Evolutionary conservation across 31 red algal species (phyloP).

Genomic region (Odonthalia washingtoniensis): DNA sequence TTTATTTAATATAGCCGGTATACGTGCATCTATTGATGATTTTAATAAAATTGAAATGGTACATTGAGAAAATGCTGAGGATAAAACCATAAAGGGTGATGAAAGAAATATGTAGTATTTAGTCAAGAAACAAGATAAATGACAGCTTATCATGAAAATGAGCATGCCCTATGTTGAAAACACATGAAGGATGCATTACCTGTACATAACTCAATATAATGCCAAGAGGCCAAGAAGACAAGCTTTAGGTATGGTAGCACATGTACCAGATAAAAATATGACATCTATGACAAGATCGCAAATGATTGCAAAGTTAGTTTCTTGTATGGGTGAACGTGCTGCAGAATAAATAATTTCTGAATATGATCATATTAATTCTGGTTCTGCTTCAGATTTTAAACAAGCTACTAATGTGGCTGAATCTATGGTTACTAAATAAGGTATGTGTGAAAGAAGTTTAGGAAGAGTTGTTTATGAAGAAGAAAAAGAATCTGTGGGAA

Average conservation of each 20-base stretch:
- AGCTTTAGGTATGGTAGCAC: slow-evolving; percentile 92
- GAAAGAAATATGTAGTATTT: slow-evolving; percentile 85
- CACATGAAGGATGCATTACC: slow-evolving; percentile 87
- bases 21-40: slow-evolving; percentile 89
- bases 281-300: slow-evolving; percentile 78
- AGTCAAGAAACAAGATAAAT: slow-evolving; percentile 78
- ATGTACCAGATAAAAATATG: slow-evolving; percentile 92
- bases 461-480: slow-evolving; percentile 89
- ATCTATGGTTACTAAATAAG: slow-evolving; percentile 96
- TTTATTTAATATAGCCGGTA: slow-evolving; percentile 92
- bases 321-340: slow-evolving; percentile 95
- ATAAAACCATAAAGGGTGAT: slow-evolving; percentile 97
- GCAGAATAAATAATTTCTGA: slow-evolving; percentile 96
- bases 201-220: slow-evolving; percentile 97
- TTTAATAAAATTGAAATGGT: slow-evolving; percentile 64
- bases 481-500: slow-evolving; percentile 68
- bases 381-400: slow-evolving; percentile 87
- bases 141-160: slow-evolving; percentile 97
- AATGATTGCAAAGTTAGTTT: slow-evolving; percentile 89
- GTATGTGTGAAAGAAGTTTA: slow-evolving; percentile 92
- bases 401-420: slow-evolving; percentile 95
- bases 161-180: slow-evolving; percentile 89
- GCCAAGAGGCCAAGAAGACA: slow-evolving; percentile 90
- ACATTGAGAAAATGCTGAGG: slow-evolving; percentile 94
- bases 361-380: slow-evolving; percentile 81